Evolutionary conservation across 1,284 basidiomycete genomes (phyloP).

Genomic region (Sphagnurus paluster): DNA sequence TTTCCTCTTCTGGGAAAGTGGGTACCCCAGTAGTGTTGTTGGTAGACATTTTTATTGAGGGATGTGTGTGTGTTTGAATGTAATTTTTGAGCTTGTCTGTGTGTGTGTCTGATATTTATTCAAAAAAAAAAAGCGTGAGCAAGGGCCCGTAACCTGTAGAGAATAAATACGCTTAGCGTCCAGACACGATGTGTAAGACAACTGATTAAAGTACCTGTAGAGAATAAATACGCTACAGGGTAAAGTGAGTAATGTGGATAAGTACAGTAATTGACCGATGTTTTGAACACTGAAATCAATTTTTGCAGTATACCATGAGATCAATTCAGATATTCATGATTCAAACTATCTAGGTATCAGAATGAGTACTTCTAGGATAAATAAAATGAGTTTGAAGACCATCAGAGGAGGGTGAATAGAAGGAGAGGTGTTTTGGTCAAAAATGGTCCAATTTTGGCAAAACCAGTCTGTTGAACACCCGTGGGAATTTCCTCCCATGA

Average conservation of each 20-base stretch:
- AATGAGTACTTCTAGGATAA: no score
- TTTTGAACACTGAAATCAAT: no score
- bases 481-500: no score
- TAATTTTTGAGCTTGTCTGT: background rate
- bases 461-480: no score
- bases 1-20: slow-evolving; percentile 15
- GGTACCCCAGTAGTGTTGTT: background rate
- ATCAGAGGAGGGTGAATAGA: no score
- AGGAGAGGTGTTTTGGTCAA: no score
- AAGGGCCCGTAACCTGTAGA: slow-evolving; percentile 1
- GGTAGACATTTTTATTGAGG: background rate
- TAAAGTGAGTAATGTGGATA: background rate
- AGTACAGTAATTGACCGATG: background rate
- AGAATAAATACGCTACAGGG: background rate
- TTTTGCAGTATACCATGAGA: no score
- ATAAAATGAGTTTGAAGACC: no score
- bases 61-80: background rate
- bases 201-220: background rate
- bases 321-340: no score
- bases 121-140: background rate
- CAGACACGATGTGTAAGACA: background rate
- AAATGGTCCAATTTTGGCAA: no score
- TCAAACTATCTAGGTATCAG: no score
- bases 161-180: background rate
- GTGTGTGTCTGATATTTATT: background rate